These are phyloP conservation scores for Fusarium foetens DNA, from an alignment of 2,329 filamentous ascomycete species.

Conservation along the genomic window DNA sequence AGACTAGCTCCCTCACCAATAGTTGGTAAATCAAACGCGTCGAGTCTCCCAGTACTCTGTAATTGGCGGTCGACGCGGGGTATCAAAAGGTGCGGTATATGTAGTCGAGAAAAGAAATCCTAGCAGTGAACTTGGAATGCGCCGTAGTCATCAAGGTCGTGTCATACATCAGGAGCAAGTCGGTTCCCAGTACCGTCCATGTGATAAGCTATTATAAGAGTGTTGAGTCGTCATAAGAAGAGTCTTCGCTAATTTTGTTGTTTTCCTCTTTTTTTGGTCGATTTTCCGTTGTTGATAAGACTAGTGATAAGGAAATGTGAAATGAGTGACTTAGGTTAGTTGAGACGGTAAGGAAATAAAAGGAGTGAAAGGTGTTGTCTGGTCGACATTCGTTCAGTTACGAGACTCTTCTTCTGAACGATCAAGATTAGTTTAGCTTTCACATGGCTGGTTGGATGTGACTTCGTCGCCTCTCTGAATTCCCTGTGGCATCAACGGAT, in stretches of 20 bases:
- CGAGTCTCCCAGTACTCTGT: slow-evolving; percentile 34
- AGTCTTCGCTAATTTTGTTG: slow-evolving; percentile 31
- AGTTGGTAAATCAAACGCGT: slow-evolving; percentile 36
- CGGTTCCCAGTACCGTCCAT: background rate
- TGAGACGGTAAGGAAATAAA: slow-evolving; percentile 34
- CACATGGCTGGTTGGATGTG: slow-evolving; percentile 29
- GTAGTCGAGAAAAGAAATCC: slow-evolving; percentile 46
- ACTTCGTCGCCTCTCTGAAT: slow-evolving; percentile 46
- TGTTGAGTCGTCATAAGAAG: slow-evolving; percentile 29
- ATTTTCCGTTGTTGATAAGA: slow-evolving; percentile 23
- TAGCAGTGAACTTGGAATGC: slow-evolving; percentile 38
- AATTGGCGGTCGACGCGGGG: slow-evolving; percentile 44
- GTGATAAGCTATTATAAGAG: slow-evolving; percentile 1
- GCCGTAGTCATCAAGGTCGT: slow-evolving; percentile 42
- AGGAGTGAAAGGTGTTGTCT: slow-evolving; percentile 36
- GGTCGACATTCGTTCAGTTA: slow-evolving; percentile 5
- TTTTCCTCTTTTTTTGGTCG: slow-evolving; percentile 36
- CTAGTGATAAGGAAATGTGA: slow-evolving; percentile 43
- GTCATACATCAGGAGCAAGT: slow-evolving; percentile 40
- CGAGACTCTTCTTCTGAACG: slow-evolving; percentile 40
- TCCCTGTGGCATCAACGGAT: slow-evolving; percentile 62
- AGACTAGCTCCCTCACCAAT: slow-evolving; percentile 35
- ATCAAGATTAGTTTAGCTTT: slow-evolving; percentile 27
- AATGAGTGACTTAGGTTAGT: slow-evolving; percentile 51
- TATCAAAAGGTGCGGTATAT: slow-evolving; percentile 47